These are phyloP conservation scores for Rosa hybrid DNA, from an alignment of 331 rosid species.

Conservation along the genomic window DNA sequence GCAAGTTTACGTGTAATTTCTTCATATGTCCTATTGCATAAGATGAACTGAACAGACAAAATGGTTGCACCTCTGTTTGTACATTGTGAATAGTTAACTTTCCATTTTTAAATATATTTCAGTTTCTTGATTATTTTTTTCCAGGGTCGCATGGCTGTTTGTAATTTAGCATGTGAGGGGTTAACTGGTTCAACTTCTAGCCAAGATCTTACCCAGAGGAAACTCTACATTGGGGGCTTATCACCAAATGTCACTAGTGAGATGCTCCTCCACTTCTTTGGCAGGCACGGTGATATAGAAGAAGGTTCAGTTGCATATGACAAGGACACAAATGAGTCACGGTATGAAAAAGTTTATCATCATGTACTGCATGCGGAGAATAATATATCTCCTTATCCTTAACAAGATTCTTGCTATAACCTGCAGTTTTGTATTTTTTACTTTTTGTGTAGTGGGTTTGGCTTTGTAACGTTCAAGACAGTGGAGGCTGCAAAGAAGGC, in stretches of 20 bases:
- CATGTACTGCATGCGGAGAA: neutral
- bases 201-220: constrained; percentile 71
- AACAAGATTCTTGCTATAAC: neutral
- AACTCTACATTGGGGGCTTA: constrained; percentile 75
- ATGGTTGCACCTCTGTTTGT: neutral
- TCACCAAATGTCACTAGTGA: constrained; percentile 77
- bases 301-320: constrained; percentile 87
- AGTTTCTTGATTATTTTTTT: constrained; percentile 1
- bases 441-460: constrained; percentile 61
- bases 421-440: constrained; percentile 15
- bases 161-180: constrained; percentile 74
- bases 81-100: neutral
- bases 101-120: neutral
- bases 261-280: constrained; percentile 56
- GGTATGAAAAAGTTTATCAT: constrained; percentile 37
- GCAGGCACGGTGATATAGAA: constrained; percentile 71
- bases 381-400: neutral
- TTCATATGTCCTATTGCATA: neutral
- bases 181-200: constrained; percentile 57
- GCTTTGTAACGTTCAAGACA: constrained; percentile 72
- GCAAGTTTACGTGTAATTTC: neutral
- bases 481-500: constrained; percentile 80
- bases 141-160: constrained; percentile 73
- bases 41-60: neutral
- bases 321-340: constrained; percentile 67